A percentile compares a stretch with the other conserved stretches of the same genome.
These are phyloP conservation scores for Leptoxyphium fumago DNA, from an alignment of 2,329 filamentous ascomycete genomes.

Conservation along the genomic window DNA sequence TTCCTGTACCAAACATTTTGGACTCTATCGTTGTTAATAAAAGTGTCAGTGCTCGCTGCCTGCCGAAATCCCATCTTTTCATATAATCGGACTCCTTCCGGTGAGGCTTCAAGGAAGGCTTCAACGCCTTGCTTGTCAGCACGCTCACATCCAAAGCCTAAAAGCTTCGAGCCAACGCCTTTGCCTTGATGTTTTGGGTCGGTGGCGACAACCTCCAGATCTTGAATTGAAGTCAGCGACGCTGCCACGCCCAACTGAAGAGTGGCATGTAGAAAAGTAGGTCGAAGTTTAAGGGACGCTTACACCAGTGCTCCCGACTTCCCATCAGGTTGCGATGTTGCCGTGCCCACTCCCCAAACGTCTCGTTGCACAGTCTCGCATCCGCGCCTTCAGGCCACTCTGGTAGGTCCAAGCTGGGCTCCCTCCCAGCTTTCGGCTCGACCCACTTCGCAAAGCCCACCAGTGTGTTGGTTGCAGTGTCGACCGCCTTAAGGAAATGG, in stretches of 20 bases:
- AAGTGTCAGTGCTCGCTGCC: conserved; percentile 9
- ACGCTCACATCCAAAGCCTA: conserved; percentile 1
- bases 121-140: not conserved
- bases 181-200: conserved; percentile 23
- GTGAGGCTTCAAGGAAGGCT: not conserved
- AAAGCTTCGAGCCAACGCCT: conserved; percentile 19
- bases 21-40: conserved; percentile 12
- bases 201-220: conserved; percentile 20
- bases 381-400: conserved; percentile 14
- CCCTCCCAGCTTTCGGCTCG: conserved; percentile 8
- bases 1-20: conserved; percentile 11
- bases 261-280: too few species aligned
- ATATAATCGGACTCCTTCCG: conserved; percentile 13
- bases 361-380: conserved; percentile 10
- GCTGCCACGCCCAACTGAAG: not conserved
- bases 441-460: conserved; percentile 15
- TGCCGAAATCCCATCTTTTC: conserved; percentile 22
- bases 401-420: conserved; percentile 8
- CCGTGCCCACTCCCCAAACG: conserved; percentile 15
- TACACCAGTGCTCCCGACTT: conserved; percentile 15
- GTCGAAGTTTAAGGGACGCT: conserved; percentile 1
- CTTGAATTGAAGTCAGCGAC: conserved; percentile 2
- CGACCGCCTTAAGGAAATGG: conserved; percentile 14
- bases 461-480: conserved; percentile 5
- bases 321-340: conserved; percentile 12